Conservation (phyloP, 2,329 filamentous ascomycete species). For the Calonectria montana region DNA sequence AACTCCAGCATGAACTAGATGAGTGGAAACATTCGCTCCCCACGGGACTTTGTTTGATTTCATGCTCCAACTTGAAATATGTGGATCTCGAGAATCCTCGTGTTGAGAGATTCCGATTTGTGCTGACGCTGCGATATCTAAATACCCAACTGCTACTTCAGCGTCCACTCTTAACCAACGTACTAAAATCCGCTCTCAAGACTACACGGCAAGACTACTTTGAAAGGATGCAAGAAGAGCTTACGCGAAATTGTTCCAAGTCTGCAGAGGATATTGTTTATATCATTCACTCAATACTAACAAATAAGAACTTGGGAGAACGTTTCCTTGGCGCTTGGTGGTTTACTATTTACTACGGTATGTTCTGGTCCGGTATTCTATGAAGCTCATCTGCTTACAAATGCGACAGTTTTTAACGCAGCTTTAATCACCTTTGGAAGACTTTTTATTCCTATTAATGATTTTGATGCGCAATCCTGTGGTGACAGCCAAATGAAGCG, state of each 20-base stretch:
- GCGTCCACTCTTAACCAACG: conserved; percentile 31
- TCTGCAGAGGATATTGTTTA: conserved; percentile 21
- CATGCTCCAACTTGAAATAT: conserved; percentile 11
- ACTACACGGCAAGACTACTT: neutral
- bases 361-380: neutral
- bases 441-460: conserved; percentile 6
- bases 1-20: conserved; percentile 23
- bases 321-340: conserved; percentile 29
- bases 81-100: neutral
- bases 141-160: conserved; percentile 47
- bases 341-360: conserved; percentile 33
- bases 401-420: conserved; percentile 15
- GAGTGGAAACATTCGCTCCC: conserved; percentile 22
- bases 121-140: conserved; percentile 49
- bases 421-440: conserved; percentile 21
- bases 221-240: conserved; percentile 17
- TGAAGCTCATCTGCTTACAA: neutral
- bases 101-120: conserved; percentile 51
- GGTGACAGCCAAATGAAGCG: neutral
- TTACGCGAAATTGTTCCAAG: conserved; percentile 1
- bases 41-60: neutral
- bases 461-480: neutral
- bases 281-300: conserved; percentile 18
- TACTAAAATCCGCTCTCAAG: neutral
- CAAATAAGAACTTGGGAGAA: neutral